Base-by-base conservation (phyloP, 208 protist species). In the Herpetomonas tarakana region DNA sequence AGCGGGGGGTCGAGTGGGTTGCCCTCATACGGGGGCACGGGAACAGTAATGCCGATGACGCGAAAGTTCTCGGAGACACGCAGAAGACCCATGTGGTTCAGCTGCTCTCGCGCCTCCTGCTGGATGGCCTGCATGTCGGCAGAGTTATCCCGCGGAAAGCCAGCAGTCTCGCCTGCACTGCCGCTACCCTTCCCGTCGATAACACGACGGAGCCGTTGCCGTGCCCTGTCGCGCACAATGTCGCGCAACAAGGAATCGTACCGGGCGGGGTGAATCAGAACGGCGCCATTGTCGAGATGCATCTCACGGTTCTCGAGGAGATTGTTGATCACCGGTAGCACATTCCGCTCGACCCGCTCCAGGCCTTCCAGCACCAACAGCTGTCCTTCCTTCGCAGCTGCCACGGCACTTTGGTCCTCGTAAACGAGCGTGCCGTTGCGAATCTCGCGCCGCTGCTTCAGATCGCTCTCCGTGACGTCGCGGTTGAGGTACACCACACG, bases 251-350 rank as follows among this genome's bases (percentile, higher is more conserved):
- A 81, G 27, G 78, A 54, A 58, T 97, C 92, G 67, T 94, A 98
- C 4, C 96, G 86, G n/a, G 70, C 74, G 0, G 87, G 87, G 54
- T 86, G 74, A 45, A 97, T 88, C 16, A 98, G 81, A 27, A 96
- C 93, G 26, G 78, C 64, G 25, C 96, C 95, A 64, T 98, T 96
- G 58, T 98, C 93, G 0, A 98, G 80, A 38, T 84, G 69, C 97
- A 99, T 98, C 69, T 99, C 97, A 12, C 96, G 68, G 63, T 98
- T 99, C 58, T 98, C 91, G 9, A 98, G 71, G n/a, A 97, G 73
- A 60, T 98, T 98, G 81, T 98, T 98, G 56, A 97, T 82, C 21
- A 97, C 81, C 2, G 92, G 86, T 24, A 97, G 76, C 24, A 98
- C 91, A 73, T 99, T 99, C 18, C 94, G 87, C 75, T 98, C 97